Evolutionary conservation across 2,329 filamentous ascomycete genomes (phyloP), one percentile per base, ranked within the genome.

Genomic region (Trichophyton schoenleinii): DNA sequence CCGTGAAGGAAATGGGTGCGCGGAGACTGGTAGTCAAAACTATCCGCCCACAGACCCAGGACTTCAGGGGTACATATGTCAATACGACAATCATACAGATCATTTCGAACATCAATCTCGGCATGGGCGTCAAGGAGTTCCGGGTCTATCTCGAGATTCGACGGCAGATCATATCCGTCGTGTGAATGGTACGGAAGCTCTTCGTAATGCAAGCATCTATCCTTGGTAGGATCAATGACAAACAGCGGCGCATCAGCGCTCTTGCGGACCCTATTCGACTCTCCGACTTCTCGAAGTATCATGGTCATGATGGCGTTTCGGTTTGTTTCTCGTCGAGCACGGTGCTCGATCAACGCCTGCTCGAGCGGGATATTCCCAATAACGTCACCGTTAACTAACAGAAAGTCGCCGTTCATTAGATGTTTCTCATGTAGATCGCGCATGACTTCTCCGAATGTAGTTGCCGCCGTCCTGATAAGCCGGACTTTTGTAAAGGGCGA

Each of bases 301-400:
- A 96, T 88, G 2, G 94, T 99, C 94, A 99, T 97, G 74, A 96
- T 96, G 42, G 92, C 91, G 71, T 95, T 92, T 69, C 94, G 92
- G 76, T 95, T 90, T 60, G 86, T 85, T 70, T 87, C 83, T 63
- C 91, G 84, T 63, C 94, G 86, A 61, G 86, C 86, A 63, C 89
- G 85, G 73, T 99, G 94, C 60, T 84, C 85, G 2, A 85, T 83
- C 59, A 99, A 77, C 7, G 88, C 87, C 57, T 80, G 79, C 64
- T 92, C 89, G n/a, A 99, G 84, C 18, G 87, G 83, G 61, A 97
- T 78, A 70, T 96, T 97, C 66, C 90, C 89, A 58, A 99, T 86
- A 28, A 97, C 81, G 72, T 99, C 94, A 61, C 92, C 92, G 72
- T 95, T 91, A 1, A 97, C 90, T 7, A 95, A 79, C 38, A 99